Evolutionary conservation across 1,284 basidiomycete species (phyloP), one percentile per base, ranked within the genome.

Genomic region (Porogramme epimiltina): DNA sequence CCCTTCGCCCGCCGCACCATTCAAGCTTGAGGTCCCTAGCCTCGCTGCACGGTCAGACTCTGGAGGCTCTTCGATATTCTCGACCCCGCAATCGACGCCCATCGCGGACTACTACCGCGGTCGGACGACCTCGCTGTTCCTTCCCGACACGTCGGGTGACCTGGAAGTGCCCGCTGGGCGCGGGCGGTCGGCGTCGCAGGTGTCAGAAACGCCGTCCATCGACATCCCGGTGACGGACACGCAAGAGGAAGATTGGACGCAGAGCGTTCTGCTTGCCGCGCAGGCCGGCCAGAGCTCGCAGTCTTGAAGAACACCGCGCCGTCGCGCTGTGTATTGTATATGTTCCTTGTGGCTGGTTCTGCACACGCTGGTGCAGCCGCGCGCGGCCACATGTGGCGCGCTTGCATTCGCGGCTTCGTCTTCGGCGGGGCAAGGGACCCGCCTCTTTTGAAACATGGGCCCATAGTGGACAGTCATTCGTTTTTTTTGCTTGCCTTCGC

Each of bases 191-290:
- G 45, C 51, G 33, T 60, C 62, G 37, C 62, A 61, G 52, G 40
- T 51, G 25, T 66, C 64, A 26, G 49, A 59, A 9, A 63, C 62
- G 38, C 67, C 65, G 18, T 64, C 65, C 10, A 62, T 68, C 44
- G 53, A 56, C 42, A 36, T 68, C 28, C 48, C 55, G n/a, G 46
- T 66, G 52, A 71, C 76, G 46, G 72, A 74, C 19, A 69, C 68
- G 16, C 65, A 70, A 33, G 69, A 72, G 50, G 79, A 81, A 42
- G 80, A 84, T 61, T 87, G 84, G 84, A 81, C 80, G 46, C 71
- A 73, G 61, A 82, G 78, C 59, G 83, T 86, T 36, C 64, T 86
- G 47, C 62, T 78, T 59, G 81, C 79, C 37, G 81, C 81, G 34
- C 77, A 80, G 59, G 66, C 49, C 22, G 49, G 55, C 13, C 33